Conservation (phyloP, 345 rosid species). For the Dovyalis caffra region DNA sequence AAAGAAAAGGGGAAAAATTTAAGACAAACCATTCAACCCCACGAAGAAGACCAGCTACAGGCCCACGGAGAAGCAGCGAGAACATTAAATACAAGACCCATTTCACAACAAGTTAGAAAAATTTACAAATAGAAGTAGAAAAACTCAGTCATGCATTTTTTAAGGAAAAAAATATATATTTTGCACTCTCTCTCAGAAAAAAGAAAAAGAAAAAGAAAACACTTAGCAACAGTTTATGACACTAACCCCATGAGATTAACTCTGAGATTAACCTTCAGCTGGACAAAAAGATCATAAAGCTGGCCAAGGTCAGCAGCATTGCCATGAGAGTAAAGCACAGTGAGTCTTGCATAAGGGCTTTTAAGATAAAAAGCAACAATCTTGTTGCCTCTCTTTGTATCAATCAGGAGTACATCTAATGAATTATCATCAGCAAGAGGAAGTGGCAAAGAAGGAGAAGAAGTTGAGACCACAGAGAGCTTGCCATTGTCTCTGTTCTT, state of each 20-base stretch:
- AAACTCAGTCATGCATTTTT: neutral
- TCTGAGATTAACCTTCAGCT: constrained; percentile 93
- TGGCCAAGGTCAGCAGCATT: constrained; percentile 99
- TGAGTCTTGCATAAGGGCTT: constrained; percentile 89
- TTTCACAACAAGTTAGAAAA: neutral
- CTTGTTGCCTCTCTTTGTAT: constrained; percentile 77
- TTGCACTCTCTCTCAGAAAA: neutral
- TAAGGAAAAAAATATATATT: too few relatives aligned
- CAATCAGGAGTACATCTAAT: constrained; percentile 67
- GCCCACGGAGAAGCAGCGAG: neutral
- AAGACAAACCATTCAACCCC: neutral
- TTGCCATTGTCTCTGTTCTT: constrained; percentile 61
- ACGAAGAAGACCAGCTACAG: neutral
- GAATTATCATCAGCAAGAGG: constrained; percentile 67
- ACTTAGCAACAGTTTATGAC: neutral
- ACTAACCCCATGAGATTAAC: constrained; percentile 95
- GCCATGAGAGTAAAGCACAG: constrained; percentile 93
- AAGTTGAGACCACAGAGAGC: constrained; percentile 58
- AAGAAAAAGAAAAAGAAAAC: neutral
- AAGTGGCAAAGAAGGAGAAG: constrained; percentile 48
- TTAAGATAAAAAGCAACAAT: constrained; percentile 78
- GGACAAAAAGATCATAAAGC: constrained; percentile 95
- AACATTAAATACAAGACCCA: neutral
- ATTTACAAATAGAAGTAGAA: neutral
- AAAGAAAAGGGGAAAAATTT: neutral